Evolutionary conservation across 805 yeast species (phyloP).

Genomic region (Cyberlindnera saturnus): DNA sequence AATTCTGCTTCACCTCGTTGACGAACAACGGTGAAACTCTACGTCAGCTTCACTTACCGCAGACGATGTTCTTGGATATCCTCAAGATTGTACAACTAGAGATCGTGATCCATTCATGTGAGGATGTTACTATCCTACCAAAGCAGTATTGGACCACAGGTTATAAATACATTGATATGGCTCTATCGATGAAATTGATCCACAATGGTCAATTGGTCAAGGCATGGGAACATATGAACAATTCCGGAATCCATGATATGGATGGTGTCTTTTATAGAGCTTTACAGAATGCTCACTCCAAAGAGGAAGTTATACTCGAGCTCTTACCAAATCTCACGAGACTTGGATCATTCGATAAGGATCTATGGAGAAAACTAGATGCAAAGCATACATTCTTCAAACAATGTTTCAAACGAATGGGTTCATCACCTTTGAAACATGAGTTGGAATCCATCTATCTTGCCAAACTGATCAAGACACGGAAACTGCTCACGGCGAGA

Average conservation of each 20-base stretch:
- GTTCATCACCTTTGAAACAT: not conserved
- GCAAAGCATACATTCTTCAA: constrained; percentile 5
- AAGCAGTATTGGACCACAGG: constrained; percentile 11
- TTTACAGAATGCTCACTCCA: constrained; percentile 1
- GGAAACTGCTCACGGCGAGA: constrained; percentile 4
- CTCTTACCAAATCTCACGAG: not conserved
- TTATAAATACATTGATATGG: constrained; percentile 11
- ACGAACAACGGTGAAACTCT: constrained; percentile 8
- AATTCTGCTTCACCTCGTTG: constrained; percentile 6
- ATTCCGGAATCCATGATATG: not conserved
- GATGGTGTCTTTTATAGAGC: constrained; percentile 16
- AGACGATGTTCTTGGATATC: constrained; percentile 7
- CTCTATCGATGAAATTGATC: constrained; percentile 7
- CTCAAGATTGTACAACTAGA: constrained; percentile 12
- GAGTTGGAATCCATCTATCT: constrained; percentile 9
- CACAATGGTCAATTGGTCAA: not conserved
- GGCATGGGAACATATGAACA: constrained; percentile 8
- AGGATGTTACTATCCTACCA: constrained; percentile 9
- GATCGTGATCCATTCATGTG: constrained; percentile 7
- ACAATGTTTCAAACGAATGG: constrained; percentile 2
- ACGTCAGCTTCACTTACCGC: constrained; percentile 1
- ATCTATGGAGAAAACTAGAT: constrained; percentile 4
- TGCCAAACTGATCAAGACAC: constrained; percentile 6
- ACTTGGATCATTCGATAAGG: constrained; percentile 7
- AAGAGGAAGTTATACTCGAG: not conserved